These are phyloP conservation scores for Camellia japonica DNA, from an alignment of 148 eudicot species.

Conservation along the genomic window DNA sequence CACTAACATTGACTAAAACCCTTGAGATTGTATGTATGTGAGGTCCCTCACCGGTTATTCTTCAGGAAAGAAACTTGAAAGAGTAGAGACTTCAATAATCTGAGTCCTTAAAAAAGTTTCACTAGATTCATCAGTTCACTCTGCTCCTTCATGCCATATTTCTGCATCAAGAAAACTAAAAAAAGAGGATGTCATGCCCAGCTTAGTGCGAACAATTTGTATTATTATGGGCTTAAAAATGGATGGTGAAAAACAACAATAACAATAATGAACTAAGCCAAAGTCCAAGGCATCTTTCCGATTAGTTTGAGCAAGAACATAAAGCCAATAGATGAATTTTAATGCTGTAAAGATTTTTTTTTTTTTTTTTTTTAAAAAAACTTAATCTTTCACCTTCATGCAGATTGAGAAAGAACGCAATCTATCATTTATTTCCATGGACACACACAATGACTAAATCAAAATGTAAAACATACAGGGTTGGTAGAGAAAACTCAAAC, in stretches of 20 bases:
- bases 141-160: neutral
- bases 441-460: neutral
- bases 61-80: neutral
- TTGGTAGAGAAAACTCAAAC: neutral
- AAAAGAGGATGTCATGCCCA: neutral
- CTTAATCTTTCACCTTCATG: too few relatives aligned
- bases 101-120: neutral
- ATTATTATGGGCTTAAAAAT: neutral
- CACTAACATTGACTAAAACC: neutral
- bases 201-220: neutral
- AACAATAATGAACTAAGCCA: neutral
- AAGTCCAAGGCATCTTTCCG: neutral
- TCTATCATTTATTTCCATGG: neutral
- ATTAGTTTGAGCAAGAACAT: too few relatives aligned
- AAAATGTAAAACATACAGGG: neutral
- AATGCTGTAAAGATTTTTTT: too few relatives aligned
- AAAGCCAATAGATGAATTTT: neutral
- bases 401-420: neutral
- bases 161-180: neutral
- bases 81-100: neutral
- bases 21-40: neutral
- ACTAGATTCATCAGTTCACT: neutral
- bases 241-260: neutral
- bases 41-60: slow-evolving; percentile 1
- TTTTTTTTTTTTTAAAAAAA: too few relatives aligned